phyloP scores from a whole-genome alignment of 2,329 filamentous ascomycete genomes.

The Colletotrichum sp. region DNA sequence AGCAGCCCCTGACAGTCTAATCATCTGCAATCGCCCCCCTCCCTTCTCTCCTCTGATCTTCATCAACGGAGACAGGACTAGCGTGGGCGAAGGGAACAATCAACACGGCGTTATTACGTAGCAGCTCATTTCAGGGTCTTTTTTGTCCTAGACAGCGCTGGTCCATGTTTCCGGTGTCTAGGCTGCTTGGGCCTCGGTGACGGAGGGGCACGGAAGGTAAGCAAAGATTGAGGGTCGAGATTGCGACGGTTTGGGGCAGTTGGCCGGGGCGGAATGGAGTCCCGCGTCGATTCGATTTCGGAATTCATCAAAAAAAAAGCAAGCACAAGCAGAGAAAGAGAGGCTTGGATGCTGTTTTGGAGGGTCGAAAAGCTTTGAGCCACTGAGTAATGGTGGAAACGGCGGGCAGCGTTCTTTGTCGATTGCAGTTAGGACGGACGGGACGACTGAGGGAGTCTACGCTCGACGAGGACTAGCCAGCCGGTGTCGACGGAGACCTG shows the following conservation, averaged over 20 bases:
- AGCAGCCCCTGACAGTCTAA: too few relatives aligned
- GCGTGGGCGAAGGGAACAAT: neutral
- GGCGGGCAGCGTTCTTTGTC: neutral
- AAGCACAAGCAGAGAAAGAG: neutral
- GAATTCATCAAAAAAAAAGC: neutral
- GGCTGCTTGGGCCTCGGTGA: neutral
- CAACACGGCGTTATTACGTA: constrained; percentile 8
- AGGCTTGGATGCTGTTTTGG: neutral
- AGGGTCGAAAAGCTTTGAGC: neutral
- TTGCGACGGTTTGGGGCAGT: neutral
- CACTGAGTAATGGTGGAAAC: constrained; percentile 1
- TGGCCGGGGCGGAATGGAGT: neutral
- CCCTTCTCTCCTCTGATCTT: too few relatives aligned
- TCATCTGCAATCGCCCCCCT: too few relatives aligned
- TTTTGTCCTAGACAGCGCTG: neutral
- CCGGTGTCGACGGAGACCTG: neutral
- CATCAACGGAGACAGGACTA: neutral
- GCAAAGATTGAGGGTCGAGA: neutral
- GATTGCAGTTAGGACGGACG: neutral
- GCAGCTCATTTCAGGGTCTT: constrained; percentile 18
- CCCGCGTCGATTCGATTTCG: neutral
- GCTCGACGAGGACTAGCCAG: neutral
- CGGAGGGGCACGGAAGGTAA: neutral
- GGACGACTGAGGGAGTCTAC: neutral
- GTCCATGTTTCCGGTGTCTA: neutral